Evolutionary conservation across 2,329 filamentous ascomycete species (phyloP).

Genomic region (Stagonosporopsis chrysanthemi): DNA sequence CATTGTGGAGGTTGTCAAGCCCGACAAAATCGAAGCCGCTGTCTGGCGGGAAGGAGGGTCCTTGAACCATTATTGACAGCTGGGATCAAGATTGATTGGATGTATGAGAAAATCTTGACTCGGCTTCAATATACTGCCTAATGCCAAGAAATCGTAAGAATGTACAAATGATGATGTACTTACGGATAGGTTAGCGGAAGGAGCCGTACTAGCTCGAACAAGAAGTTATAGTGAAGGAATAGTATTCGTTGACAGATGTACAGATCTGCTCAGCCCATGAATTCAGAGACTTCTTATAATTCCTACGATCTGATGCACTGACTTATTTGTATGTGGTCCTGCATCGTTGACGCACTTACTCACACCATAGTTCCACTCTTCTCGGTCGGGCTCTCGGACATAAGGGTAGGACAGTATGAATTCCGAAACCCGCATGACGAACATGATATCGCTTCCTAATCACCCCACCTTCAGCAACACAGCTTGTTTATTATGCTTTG

Average conservation of each 20-base stretch:
- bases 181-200: neutral
- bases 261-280: too few species aligned
- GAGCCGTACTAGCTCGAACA: neutral
- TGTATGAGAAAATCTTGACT: neutral
- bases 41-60: constrained; percentile 8
- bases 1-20: constrained; percentile 46
- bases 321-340: neutral
- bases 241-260: neutral
- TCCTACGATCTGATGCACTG: neutral
- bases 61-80: neutral
- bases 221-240: neutral
- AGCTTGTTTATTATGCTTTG: neutral
- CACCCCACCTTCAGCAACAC: neutral
- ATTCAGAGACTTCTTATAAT: neutral
- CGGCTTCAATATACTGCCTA: neutral
- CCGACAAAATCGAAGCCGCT: constrained; percentile 29
- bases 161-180: neutral
- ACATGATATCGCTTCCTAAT: neutral
- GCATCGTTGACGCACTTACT: neutral
- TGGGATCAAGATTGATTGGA: neutral
- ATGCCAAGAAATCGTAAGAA: neutral
- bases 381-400: constrained; percentile 3
- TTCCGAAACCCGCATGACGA: neutral
- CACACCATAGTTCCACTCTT: neutral
- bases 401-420: neutral